These are phyloP conservation scores for Saccharomycopsis javanensis DNA, from an alignment of 805 yeast genomes.

Conservation along the genomic window DNA sequence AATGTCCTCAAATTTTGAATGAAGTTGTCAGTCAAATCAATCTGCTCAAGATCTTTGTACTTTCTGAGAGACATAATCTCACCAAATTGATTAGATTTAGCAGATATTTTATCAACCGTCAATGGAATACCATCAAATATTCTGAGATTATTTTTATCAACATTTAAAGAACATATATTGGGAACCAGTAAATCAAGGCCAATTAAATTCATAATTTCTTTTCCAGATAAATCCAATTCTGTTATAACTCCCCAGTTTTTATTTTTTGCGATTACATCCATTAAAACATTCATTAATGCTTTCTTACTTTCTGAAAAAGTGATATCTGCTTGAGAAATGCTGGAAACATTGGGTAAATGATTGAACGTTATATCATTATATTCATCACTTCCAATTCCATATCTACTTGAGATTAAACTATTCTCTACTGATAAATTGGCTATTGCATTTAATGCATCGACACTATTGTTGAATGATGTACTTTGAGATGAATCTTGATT, in stretches of 20 bases:
- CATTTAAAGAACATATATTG: slow-evolving; percentile 27
- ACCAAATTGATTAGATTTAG: slow-evolving; percentile 28
- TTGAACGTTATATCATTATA: slow-evolving; percentile 15
- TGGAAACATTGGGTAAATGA: slow-evolving; percentile 28
- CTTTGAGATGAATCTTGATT: neutral
- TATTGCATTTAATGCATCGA: slow-evolving; percentile 17
- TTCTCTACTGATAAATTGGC: slow-evolving; percentile 12
- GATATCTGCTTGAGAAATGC: slow-evolving; percentile 33
- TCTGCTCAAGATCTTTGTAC: slow-evolving; percentile 26
- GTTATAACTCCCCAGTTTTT: slow-evolving; percentile 34
- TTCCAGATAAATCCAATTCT: slow-evolving; percentile 28
- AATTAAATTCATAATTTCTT: slow-evolving; percentile 30
- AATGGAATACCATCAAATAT: slow-evolving; percentile 34
- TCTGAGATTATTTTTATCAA: slow-evolving; percentile 32
- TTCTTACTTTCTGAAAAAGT: slow-evolving; percentile 38
- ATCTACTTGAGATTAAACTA: neutral
- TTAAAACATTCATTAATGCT: slow-evolving; percentile 33
- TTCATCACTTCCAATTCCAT: neutral
- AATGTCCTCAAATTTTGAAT: slow-evolving; percentile 27
- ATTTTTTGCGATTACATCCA: slow-evolving; percentile 29
- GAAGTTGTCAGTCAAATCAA: slow-evolving; percentile 28
- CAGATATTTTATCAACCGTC: slow-evolving; percentile 26
- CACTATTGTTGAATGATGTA: slow-evolving; percentile 1
- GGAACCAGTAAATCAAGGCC: slow-evolving; percentile 36
- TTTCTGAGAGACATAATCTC: slow-evolving; percentile 23